These are phyloP conservation scores for Xylaria longipes DNA, from an alignment of 495 filamentous ascomycete species.

Conservation along the genomic window DNA sequence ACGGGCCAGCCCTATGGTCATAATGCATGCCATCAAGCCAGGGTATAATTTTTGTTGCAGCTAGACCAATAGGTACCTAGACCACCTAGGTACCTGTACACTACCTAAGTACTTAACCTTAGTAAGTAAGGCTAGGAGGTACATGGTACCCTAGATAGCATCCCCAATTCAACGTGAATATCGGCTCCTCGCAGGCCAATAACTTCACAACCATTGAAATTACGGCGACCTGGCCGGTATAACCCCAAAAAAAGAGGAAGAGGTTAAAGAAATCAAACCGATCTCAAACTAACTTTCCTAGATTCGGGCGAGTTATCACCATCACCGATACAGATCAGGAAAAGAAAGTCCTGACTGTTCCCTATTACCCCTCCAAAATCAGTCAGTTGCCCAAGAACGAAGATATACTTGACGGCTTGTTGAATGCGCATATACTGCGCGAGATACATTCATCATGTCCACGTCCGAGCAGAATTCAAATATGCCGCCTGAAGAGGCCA, in stretches of 20 bases:
- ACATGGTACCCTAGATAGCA: neutral
- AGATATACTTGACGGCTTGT: neutral
- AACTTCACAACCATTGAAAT: neutral
- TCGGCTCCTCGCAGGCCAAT: neutral
- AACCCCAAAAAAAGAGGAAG: neutral
- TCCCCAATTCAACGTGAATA: neutral
- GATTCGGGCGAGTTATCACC: neutral
- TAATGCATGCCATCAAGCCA: neutral
- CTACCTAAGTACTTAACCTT: too few species aligned
- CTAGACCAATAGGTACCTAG: neutral
- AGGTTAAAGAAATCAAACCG: neutral
- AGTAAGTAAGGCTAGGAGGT: too few species aligned
- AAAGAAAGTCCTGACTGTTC: neutral
- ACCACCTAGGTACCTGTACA: neutral
- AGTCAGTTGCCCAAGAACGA: neutral
- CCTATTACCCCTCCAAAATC: neutral
- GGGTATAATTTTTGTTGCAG: constrained; percentile 1
- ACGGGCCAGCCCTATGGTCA: neutral
- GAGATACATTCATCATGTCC: constrained; percentile 31
- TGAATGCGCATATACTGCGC: neutral
- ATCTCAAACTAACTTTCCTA: neutral
- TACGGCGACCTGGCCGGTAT: neutral
- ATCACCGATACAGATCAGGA: neutral
- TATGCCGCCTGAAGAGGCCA: constrained; percentile 68
- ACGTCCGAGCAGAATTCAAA: constrained; percentile 34